phyloP scores from a whole-genome alignment of 2,329 filamentous ascomycete genomes.

The Botryotinia globosa region DNA sequence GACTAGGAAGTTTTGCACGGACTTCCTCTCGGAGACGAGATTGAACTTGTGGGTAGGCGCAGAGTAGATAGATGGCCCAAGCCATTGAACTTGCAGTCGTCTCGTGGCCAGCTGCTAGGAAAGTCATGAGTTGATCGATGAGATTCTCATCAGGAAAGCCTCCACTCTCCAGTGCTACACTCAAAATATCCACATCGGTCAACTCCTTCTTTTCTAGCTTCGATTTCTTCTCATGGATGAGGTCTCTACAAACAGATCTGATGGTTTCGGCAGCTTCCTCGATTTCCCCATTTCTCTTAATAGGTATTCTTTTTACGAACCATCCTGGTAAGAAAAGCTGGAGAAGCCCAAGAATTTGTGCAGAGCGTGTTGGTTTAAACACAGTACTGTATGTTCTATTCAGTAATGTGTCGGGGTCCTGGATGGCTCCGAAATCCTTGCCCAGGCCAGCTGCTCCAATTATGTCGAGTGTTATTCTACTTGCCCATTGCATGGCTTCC shows the following conservation, averaged over 20 bases:
- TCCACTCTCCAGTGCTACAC: slow-evolving; percentile 73
- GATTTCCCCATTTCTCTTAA: slow-evolving; percentile 68
- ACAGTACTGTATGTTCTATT: slow-evolving; percentile 55
- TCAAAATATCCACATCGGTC: slow-evolving; percentile 70
- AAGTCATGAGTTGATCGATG: slow-evolving; percentile 89
- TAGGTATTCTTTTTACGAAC: slow-evolving; percentile 61
- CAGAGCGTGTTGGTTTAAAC: slow-evolving; percentile 52
- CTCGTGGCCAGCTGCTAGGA: slow-evolving; percentile 79
- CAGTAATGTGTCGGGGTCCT: slow-evolving; percentile 58
- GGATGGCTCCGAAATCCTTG: slow-evolving; percentile 65
- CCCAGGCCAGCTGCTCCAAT: slow-evolving; percentile 72
- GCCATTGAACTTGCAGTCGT: slow-evolving; percentile 73
- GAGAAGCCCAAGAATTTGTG: slow-evolving; percentile 56
- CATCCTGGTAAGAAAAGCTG: slow-evolving; percentile 60
- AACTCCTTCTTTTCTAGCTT: slow-evolving; percentile 50
- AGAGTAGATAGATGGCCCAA: slow-evolving; percentile 73
- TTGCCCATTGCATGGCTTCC: slow-evolving; percentile 61
- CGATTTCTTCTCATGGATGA: slow-evolving; percentile 69
- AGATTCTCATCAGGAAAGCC: slow-evolving; percentile 75
- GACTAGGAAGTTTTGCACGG: slow-evolving; percentile 55
- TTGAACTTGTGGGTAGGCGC: slow-evolving; percentile 63
- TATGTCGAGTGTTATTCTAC: slow-evolving; percentile 69
- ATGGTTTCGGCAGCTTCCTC: slow-evolving; percentile 55
- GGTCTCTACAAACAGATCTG: slow-evolving; percentile 61
- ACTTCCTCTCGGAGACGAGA: slow-evolving; percentile 66